Evolutionary conservation across 257 asterid species (phyloP).

Genomic region (Solanum dulcamara): DNA sequence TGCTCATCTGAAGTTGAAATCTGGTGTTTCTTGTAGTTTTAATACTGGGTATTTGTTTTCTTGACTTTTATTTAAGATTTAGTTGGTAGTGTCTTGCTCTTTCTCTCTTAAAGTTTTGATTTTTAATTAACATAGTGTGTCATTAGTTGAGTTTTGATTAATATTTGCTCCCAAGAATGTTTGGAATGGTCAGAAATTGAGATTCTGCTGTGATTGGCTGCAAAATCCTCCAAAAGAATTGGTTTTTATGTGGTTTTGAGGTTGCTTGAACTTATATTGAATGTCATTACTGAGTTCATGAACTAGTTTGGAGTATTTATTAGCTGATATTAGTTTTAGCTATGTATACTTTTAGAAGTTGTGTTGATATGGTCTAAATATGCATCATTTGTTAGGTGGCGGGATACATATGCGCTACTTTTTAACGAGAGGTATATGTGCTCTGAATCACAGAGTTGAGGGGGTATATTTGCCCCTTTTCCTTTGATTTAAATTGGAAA

Average conservation of each 20-base stretch:
- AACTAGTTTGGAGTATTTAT: not conserved
- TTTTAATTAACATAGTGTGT: not conserved
- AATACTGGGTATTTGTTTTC: not conserved
- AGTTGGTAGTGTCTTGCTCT: not conserved
- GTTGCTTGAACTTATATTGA: not conserved
- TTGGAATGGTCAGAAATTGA: not conserved
- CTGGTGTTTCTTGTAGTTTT: not conserved
- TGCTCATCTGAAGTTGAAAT: not conserved
- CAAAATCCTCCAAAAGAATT: not conserved
- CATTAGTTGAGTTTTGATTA: not conserved
- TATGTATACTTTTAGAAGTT: not conserved
- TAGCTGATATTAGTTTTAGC: not conserved
- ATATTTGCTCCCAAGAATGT: not conserved
- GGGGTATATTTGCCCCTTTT: not conserved
- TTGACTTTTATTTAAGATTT: not conserved
- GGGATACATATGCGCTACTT: not conserved
- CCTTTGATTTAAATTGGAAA: not conserved
- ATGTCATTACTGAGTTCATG: not conserved
- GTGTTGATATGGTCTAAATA: not conserved
- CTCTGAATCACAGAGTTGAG: not conserved
- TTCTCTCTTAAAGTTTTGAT: not conserved
- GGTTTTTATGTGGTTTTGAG: not conserved
- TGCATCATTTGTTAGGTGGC: not conserved
- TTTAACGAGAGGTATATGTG: not conserved
- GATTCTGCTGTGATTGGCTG: not conserved